A percentile compares a stretch with the other conserved stretches of the same genome.
phyloP scores from a whole-genome alignment of 2,329 filamentous ascomycete genomes.

The Hysterium pulicare region DNA sequence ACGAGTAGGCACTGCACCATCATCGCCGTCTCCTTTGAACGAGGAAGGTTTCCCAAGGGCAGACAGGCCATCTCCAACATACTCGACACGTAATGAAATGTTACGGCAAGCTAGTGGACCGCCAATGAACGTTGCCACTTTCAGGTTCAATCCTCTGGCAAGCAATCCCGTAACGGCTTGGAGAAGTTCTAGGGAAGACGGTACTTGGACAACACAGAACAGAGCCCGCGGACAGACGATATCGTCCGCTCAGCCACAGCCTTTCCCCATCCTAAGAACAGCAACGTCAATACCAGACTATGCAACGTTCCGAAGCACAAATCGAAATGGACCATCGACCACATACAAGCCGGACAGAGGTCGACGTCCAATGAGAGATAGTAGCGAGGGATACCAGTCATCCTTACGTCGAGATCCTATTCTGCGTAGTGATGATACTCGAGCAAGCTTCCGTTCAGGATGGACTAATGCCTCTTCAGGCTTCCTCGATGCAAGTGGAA shows the following conservation, averaged over 20 bases:
- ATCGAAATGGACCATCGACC: slow-evolving; percentile 29
- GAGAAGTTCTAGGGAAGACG: slow-evolving; percentile 22
- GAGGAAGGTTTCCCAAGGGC: slow-evolving; percentile 17
- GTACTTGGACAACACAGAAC: slow-evolving; percentile 14
- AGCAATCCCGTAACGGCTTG: slow-evolving; percentile 31
- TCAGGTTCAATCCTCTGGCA: slow-evolving; percentile 27
- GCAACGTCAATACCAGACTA: slow-evolving; percentile 39
- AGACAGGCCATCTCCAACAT: slow-evolving; percentile 25
- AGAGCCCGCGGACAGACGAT: slow-evolving; percentile 32
- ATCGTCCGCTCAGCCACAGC: slow-evolving; percentile 25
- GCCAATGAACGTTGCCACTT: slow-evolving; percentile 25
- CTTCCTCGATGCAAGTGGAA: slow-evolving; percentile 57
- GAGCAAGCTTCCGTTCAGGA: slow-evolving; percentile 59
- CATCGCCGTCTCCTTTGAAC: slow-evolving; percentile 24
- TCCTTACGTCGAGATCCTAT: slow-evolving; percentile 33
- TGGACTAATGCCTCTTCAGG: slow-evolving; percentile 58
- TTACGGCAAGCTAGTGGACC: slow-evolving; percentile 23
- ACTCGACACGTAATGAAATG: slow-evolving; percentile 15
- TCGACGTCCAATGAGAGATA: slow-evolving; percentile 6
- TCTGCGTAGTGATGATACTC: slow-evolving; percentile 40
- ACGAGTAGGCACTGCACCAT: slow-evolving; percentile 26
- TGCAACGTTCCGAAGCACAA: slow-evolving; percentile 23
- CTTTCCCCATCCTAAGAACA: slow-evolving; percentile 21
- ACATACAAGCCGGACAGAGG: slow-evolving; percentile 31
- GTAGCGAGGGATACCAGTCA: slow-evolving; percentile 24